A percentile compares a stretch with the other conserved stretches of the same genome.
Conservation (phyloP, 2,329 filamentous ascomycete species). For the Fusarium irregulare region DNA sequence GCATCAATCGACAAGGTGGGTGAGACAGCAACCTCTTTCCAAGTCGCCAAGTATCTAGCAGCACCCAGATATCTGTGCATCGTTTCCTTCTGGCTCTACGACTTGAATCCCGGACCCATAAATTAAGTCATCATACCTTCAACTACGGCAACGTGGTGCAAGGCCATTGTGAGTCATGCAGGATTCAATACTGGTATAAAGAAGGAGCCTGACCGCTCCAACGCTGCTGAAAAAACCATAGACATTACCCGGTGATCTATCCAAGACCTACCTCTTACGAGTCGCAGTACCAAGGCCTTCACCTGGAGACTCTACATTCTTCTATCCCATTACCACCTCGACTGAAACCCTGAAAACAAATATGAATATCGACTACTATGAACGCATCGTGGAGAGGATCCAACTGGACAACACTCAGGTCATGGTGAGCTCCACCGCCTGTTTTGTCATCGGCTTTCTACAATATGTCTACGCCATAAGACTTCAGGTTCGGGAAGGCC, state of each 20-base stretch:
- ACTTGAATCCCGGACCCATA: no score
- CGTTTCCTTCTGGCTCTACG: no score
- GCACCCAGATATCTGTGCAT: no score
- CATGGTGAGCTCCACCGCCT: not conserved
- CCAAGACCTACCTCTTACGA: not conserved
- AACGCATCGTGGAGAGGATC: not conserved
- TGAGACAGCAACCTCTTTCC: not conserved
- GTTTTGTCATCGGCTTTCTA: not conserved
- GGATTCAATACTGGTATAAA: not conserved
- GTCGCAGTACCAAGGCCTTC: not conserved
- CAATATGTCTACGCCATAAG: slow-evolving; percentile 21
- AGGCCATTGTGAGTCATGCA: not conserved
- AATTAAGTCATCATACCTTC: not conserved
- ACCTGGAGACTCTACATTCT: not conserved
- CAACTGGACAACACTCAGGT: not conserved
- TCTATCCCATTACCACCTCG: not conserved
- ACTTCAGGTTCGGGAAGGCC: slow-evolving; percentile 1
- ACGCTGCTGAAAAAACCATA: rapidly evolving
- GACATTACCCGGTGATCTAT: not conserved
- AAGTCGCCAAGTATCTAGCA: not conserved
- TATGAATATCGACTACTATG: not conserved
- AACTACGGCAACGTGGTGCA: not conserved
- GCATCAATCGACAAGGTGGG: not conserved
- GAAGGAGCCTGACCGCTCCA: not conserved
- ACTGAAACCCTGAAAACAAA: not conserved